Evolutionary conservation across 2,329 filamentous ascomycete genomes (phyloP).

Genomic region (Blumeriella jaapii): DNA sequence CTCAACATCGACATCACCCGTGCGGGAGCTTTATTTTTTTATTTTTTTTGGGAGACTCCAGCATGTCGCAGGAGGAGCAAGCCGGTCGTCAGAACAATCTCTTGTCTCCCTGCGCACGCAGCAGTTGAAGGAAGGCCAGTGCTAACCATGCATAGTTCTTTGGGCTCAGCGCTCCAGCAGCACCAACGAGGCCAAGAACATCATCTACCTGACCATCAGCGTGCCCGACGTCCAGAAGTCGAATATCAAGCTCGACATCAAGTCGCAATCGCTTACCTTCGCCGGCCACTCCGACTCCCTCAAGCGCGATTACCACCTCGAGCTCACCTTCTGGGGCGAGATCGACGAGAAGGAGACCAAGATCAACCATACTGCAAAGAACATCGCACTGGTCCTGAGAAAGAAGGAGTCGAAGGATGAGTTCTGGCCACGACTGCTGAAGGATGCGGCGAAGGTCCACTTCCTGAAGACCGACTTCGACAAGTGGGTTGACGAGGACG

Average conservation of each 20-base stretch:
- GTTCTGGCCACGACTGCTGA: slow-evolving; percentile 92
- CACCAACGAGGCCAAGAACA: slow-evolving; percentile 76
- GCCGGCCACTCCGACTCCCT: slow-evolving; percentile 71
- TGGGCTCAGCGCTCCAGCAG: slow-evolving; percentile 94
- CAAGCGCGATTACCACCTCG: slow-evolving; percentile 77
- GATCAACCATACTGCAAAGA: slow-evolving; percentile 78
- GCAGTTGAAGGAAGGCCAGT: not conserved
- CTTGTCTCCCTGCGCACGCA: too few species aligned
- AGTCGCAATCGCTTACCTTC: slow-evolving; percentile 68
- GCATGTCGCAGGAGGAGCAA: slow-evolving; percentile 4
- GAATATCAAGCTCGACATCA: slow-evolving; percentile 72
- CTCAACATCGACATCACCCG: slow-evolving; percentile 12
- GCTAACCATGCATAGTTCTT: slow-evolving; percentile 50
- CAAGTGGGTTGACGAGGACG: slow-evolving; percentile 53
- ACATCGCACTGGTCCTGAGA: slow-evolving; percentile 79
- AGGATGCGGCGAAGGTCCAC: slow-evolving; percentile 80
- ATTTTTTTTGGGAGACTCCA: too few species aligned
- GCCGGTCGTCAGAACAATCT: slow-evolving; percentile 7
- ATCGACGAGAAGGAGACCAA: slow-evolving; percentile 80
- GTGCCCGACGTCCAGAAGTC: slow-evolving; percentile 72
- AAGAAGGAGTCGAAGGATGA: slow-evolving; percentile 95
- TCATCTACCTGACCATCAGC: slow-evolving; percentile 84
- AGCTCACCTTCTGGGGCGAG: slow-evolving; percentile 80
- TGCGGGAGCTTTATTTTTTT: too few species aligned
- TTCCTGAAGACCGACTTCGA: slow-evolving; percentile 99